Base-by-base conservation (phyloP, 371 early-diverging fungal species). In the Mucor indicus region DNA sequence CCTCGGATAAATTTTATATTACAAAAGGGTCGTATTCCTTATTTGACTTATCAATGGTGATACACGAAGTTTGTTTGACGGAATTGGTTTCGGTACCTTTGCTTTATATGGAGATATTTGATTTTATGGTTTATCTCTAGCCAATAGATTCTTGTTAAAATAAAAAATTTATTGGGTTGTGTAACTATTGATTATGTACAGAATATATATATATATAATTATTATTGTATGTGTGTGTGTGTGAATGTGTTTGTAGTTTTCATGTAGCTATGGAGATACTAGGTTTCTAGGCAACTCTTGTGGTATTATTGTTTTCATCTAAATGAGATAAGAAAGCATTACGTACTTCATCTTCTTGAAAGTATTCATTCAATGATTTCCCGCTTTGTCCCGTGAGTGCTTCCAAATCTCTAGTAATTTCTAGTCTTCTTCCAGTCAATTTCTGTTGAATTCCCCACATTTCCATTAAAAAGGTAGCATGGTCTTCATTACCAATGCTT, bases 341-440 rank as follows among this genome's bases (percentile, higher is more conserved):
- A 45, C 65, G 65, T 25, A 73, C 70, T 20, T 48, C 48, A 31
- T 67, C 69, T 21, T 73, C 74, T 36, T 69, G 52, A 47, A 73
- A 64, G 37, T 52, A 73, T 44, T 73, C 74, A 20, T 69, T 69
- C 63, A 73, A 41, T 12, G 67, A 60, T 64, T 67, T 73, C 55
- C 75, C 75, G 63, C 75, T 75, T 62, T 71, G 67, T 57, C 75
- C 75, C 44, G 75, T 75, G 38, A 75, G 54, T 25, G 61, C 62
- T 42, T 75, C 75, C 21, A 75, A 54, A 42, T 75, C 75, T 31
- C 75, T 62, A 19, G 75, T 75, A 32, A 71, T 63, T 55, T 75
- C 75, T 41, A 75, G 59, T 2, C 75, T 60, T 36, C 72, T 57
- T 20, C 68, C 66, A 10, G 41, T 48, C 0, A 62, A 32, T 17